A percentile compares a stretch with the other conserved stretches of the same genome.
Conservation (phyloP, 495 filamentous ascomycete genomes). For the Niebla homalea region DNA sequence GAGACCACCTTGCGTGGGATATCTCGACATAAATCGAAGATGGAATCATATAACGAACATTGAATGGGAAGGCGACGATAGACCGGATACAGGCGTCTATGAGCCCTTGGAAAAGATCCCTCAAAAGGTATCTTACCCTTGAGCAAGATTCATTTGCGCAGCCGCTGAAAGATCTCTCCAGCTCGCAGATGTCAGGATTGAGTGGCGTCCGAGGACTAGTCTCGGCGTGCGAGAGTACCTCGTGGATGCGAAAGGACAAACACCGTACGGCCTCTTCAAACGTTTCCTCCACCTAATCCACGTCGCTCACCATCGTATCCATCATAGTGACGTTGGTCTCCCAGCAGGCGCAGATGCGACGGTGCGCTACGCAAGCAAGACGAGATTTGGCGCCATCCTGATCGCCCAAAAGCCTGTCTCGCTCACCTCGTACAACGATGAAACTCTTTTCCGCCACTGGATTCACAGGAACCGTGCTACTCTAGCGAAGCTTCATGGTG, state of each 20-base stretch:
- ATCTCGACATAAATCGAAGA: conserved; percentile 2
- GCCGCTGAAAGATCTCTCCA: too few relatives aligned
- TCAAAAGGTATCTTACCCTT: background rate
- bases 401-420: conserved; percentile 9
- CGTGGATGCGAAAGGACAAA: conserved; percentile 3
- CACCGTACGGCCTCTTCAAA: background rate
- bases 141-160: too few relatives aligned
- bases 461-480: background rate
- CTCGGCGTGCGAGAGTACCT: conserved; percentile 5
- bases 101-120: conserved; percentile 1
- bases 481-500: conserved; percentile 2
- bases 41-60: conserved; percentile 8
- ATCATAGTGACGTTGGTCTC: background rate
- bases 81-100: background rate
- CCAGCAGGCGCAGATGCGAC: conserved; percentile 3
- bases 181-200: conserved; percentile 5
- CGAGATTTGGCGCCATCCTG: conserved; percentile 7
- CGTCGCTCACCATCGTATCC: background rate
- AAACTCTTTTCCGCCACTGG: conserved; percentile 9
- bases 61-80: background rate
- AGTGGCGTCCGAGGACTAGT: conserved; percentile 6
- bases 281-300: background rate
- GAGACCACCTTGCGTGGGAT: conserved; percentile 10
- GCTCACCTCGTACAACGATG: conserved; percentile 9
- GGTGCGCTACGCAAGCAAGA: conserved; percentile 4